Evolutionary conservation across 148 eudicot genomes (phyloP).

Genomic region (Arctostaphylos glauca): DNA sequence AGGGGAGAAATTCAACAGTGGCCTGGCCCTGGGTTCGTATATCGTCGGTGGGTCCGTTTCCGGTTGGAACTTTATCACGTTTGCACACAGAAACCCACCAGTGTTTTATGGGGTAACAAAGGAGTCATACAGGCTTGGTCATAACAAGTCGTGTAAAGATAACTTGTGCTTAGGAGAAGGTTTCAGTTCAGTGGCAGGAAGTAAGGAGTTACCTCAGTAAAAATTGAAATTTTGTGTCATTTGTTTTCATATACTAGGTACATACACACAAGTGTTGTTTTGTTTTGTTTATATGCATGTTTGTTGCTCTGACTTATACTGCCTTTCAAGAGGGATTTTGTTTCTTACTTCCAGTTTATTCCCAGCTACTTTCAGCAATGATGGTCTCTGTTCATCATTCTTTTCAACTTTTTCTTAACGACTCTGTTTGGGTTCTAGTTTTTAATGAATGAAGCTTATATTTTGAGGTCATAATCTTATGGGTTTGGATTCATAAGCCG

Average conservation of each 20-base stretch:
- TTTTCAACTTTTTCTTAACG: neutral
- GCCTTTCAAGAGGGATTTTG: neutral
- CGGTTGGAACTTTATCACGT: constrained; percentile 20
- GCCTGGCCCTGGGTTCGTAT: neutral
- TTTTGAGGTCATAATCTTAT: too few species aligned
- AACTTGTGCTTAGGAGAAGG: neutral
- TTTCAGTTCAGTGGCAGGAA: neutral
- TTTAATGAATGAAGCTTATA: neutral
- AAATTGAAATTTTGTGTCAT: neutral
- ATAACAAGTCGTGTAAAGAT: neutral
- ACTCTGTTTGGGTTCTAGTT: neutral
- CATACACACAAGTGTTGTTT: neutral
- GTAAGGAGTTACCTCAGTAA: neutral
- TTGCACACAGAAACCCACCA: constrained; percentile 14
- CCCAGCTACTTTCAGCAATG: too few species aligned
- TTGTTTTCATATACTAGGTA: neutral
- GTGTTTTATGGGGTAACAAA: constrained; percentile 18
- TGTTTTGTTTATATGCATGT: neutral
- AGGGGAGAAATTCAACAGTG: neutral
- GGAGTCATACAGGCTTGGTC: constrained; percentile 8
- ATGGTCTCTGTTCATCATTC: neutral
- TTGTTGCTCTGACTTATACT: neutral
- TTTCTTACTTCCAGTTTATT: neutral
- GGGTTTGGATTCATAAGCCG: too few species aligned
- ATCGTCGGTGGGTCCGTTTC: constrained; percentile 16